Evolutionary conservation across 306 rosid genomes (phyloP).

Genomic region (Citrullus mucosospermus): DNA sequence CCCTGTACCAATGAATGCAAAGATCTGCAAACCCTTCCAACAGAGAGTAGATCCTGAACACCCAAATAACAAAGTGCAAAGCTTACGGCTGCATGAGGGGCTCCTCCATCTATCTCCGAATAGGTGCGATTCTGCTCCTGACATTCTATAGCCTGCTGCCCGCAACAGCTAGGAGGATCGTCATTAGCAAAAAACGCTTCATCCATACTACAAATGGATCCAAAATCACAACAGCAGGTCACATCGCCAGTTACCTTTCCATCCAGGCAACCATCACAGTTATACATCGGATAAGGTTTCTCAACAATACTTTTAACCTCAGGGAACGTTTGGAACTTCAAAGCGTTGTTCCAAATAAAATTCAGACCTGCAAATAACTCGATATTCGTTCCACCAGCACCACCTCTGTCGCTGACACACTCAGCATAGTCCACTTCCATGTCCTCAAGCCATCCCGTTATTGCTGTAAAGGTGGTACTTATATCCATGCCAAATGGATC

Average conservation of each 20-base stretch:
- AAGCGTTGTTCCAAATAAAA: constrained; percentile 46
- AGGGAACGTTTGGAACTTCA: constrained; percentile 44
- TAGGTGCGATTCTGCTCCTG: constrained; percentile 6
- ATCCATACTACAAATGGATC: constrained; percentile 20
- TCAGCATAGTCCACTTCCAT: constrained; percentile 53
- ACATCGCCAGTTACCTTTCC: constrained; percentile 21
- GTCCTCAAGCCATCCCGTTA: constrained; percentile 78
- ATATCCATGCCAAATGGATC: constrained; percentile 88
- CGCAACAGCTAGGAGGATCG: neutral
- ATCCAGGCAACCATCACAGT: constrained; percentile 19
- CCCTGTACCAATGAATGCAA: constrained; percentile 37
- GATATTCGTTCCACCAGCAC: constrained; percentile 24
- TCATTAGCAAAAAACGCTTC: neutral
- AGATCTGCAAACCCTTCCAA: constrained; percentile 56
- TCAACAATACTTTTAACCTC: constrained; percentile 16
- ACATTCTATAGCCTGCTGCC: constrained; percentile 12
- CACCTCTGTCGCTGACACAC: constrained; percentile 28
- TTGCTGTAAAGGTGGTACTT: constrained; percentile 54
- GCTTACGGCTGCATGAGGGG: constrained; percentile 40
- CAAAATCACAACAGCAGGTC: constrained; percentile 18
- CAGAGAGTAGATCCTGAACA: constrained; percentile 51
- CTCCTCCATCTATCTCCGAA: constrained; percentile 21
- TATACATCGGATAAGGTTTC: constrained; percentile 8
- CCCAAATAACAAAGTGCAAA: constrained; percentile 49
- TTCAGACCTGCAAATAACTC: constrained; percentile 55